Evolutionary conservation across 331 rosid genomes (phyloP), one percentile per base, ranked within the genome.

Genomic region (Cucumis variabilis): DNA sequence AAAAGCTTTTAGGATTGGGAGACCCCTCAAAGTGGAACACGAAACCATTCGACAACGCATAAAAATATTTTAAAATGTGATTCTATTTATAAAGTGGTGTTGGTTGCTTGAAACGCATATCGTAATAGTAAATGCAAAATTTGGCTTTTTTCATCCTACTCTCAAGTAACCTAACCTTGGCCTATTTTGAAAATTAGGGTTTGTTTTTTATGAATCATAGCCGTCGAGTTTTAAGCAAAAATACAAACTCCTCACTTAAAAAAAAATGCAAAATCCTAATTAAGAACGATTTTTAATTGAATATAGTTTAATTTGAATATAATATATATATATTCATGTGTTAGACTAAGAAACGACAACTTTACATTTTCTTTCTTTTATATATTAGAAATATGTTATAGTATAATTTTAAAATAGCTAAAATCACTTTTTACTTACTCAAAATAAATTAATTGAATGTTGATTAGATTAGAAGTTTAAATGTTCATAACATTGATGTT

Each of bases 11-110:
- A 15, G 80, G 1, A 0, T 80, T 27, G 68, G 84, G 84, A 27
- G 68, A 55, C 66, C 84, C 68, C 84, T 80, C 84, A 53, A 51
- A 55, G 19, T 80, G 15, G 84, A 80, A 80, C 84, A 24, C 84
- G 48, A 80, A 80, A 27, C 84, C 68, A 55, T 17, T 53, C 25
- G 68, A 53, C 84, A 55, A 80, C 84, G 28, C 84, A 53, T 27
- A 27, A 27, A 55, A 58, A 44, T 8, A 44, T 44, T 77, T 15
- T 11, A 51, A 27, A 51, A 28, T 80, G 25, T 78, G 15, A 78
- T 78, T 46, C 16, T 53, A 12, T 46, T 48, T 50, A 78, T 24
- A 24, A 50, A 25, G 68, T 79, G 84, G 16, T 53, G 17, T 79
- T 79, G 67, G 25, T 51, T 53, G 67, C 68, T 51, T 27, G 68